Base-by-base conservation (phyloP, 805 yeast species). In the Cyberlindnera suaveolens region DNA sequence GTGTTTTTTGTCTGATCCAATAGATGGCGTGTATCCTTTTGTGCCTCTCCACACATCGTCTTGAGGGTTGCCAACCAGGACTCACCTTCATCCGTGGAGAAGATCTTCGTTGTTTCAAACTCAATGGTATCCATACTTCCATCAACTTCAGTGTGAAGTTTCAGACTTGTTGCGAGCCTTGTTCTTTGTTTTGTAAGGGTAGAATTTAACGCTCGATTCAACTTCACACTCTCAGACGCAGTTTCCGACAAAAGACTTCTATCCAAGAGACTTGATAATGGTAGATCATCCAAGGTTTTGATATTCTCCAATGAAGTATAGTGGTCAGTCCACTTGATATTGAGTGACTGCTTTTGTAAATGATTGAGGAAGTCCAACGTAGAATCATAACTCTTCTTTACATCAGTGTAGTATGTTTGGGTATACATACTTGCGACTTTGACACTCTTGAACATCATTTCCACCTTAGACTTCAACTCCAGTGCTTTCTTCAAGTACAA, bases 381-480 rank as follows among this genome's bases (percentile, higher is more conserved):
- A 13, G 65, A 57, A 42, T 63, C 57, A 53, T 72, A 74, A 19
- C 61, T 62, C 45, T 71, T 72, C 43, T 73, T 76, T 2, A 72
- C 70, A n/a, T 75, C 79, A 38, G 57, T 59, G 27, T 74, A 66
- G 54, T 74, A 77, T 34, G 68, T 63, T 20, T 73, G 67, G 38
- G 72, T 66, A 54, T 77, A 78, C 48, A 73, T 75, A 42, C 69
- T 65, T 5, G 77, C 70, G 14, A 73, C 68, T 40, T 63, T 68
- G 20, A 78, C 57, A 23, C 78, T 65, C 42, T 67, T 67, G 53
- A 78, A 69, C 18, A 77, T 64, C 6, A 59, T 58, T 31, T 64
- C 62, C 19, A 74, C 62, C 38, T 71, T 71, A 2, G 49, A 48
- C 6, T 64, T 51, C 5, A 64, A 54, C 6, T 57, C 63, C 4